Conservation (phyloP, 306 rosid species). For the Pueraria montana region DNA sequence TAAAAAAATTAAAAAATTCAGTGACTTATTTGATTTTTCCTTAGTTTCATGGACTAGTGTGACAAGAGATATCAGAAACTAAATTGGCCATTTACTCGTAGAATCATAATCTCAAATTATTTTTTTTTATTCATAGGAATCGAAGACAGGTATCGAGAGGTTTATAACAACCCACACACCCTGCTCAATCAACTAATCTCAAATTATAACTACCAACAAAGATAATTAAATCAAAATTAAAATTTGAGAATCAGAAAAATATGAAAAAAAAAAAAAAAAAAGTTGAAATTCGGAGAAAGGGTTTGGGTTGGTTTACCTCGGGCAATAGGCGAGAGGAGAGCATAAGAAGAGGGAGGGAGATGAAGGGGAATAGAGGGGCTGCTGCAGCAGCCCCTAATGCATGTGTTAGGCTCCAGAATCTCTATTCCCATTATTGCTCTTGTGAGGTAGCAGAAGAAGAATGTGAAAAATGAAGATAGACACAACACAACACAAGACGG, state of each 20-base stretch:
- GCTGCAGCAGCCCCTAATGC: slow-evolving; percentile 91
- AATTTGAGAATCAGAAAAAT: neutral
- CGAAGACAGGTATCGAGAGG: too few relatives aligned
- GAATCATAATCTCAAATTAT: too few relatives aligned
- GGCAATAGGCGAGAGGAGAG: slow-evolving; percentile 82
- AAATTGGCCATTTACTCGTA: too few relatives aligned
- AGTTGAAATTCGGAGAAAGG: neutral
- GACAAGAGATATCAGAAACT: too few relatives aligned
- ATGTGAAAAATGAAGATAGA: neutral
- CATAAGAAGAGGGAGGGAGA: slow-evolving; percentile 77
- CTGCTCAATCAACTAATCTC: too few relatives aligned
- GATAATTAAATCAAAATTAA: neutral
- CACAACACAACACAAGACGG: neutral
- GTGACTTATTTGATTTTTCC: too few relatives aligned
- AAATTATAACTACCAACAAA: neutral
- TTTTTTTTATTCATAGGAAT: too few relatives aligned
- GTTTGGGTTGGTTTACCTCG: slow-evolving; percentile 59
- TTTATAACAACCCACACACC: too few relatives aligned
- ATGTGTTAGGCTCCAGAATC: slow-evolving; percentile 81
- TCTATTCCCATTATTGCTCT: slow-evolving; percentile 62
- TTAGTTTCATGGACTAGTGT: too few relatives aligned
- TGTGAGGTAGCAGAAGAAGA: slow-evolving; percentile 1
- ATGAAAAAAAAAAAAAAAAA: neutral
- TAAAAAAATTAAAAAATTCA: too few relatives aligned
- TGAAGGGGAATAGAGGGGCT: slow-evolving; percentile 84